These are phyloP conservation scores for Botryotinia narcissicola DNA, from an alignment of 2,329 filamentous ascomycete species.

Conservation along the genomic window DNA sequence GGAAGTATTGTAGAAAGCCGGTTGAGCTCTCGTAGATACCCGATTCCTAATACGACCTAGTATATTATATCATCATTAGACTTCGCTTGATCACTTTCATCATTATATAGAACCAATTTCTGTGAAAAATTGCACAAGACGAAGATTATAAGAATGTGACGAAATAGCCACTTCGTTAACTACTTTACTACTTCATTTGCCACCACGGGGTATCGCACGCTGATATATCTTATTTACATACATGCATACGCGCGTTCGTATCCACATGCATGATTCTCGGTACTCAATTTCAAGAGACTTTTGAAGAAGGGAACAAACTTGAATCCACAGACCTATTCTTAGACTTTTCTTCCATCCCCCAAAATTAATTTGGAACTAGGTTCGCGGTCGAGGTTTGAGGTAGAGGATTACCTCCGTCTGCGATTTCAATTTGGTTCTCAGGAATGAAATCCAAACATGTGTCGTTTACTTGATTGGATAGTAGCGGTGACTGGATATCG, in stretches of 20 bases:
- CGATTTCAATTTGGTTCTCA: not conserved
- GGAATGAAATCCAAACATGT: not conserved
- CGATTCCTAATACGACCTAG: not conserved
- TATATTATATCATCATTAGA: not conserved
- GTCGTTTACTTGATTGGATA: not conserved
- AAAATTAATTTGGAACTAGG: not conserved
- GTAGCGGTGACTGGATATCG: not conserved
- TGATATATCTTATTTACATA: not conserved
- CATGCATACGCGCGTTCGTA: not conserved
- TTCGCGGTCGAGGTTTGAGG: not conserved
- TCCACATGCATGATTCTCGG: not conserved
- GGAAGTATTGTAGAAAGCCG: not conserved
- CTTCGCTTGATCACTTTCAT: accelerated
- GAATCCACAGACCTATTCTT: not conserved
- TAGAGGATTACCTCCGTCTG: not conserved
- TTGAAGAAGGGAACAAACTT: not conserved
- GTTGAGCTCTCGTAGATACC: not conserved
- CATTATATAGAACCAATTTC: not conserved
- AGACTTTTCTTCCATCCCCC: not conserved
- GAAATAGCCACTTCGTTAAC: not conserved
- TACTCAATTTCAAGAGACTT: not conserved
- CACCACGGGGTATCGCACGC: not conserved
- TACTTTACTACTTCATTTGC: not conserved
- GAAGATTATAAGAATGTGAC: not conserved
- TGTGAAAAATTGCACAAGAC: not conserved